Percentiles rank a stretch among this genome's conserved stretches.
These are phyloP conservation scores for Misopates orontium DNA, from an alignment of 257 asterid genomes.

Conservation along the genomic window DNA sequence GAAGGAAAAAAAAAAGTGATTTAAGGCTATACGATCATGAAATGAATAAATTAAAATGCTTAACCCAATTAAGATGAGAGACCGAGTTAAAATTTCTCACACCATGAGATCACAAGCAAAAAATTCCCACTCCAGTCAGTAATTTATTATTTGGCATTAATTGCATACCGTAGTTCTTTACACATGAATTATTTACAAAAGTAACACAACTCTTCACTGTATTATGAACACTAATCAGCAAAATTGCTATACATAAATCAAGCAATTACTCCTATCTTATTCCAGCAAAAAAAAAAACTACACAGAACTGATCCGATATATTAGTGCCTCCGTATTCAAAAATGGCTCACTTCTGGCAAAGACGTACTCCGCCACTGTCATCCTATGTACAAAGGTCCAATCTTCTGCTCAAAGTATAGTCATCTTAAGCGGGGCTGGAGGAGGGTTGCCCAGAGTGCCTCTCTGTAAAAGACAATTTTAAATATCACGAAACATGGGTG, in stretches of 20 bases:
- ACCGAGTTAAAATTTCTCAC: too few species aligned
- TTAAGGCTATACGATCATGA: too few species aligned
- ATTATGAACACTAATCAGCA: conserved; percentile 1
- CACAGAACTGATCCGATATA: conserved; percentile 21
- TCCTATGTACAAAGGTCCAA: conserved; percentile 31
- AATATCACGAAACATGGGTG: conserved; percentile 4
- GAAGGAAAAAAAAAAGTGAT: too few species aligned
- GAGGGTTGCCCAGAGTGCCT: conserved; percentile 45
- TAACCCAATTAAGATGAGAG: too few species aligned
- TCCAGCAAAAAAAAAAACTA: conserved; percentile 17
- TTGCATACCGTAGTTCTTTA: conserved; percentile 5
- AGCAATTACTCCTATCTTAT: conserved; percentile 31
- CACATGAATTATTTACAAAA: conserved; percentile 22
- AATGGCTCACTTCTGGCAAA: not conserved
- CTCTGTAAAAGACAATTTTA: conserved; percentile 35
- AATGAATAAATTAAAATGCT: too few species aligned
- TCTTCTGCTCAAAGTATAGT: conserved; percentile 7
- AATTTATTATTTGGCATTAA: conserved; percentile 10
- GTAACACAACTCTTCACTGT: conserved; percentile 3
- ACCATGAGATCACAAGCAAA: too few species aligned
- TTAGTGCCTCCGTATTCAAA: conserved; percentile 5
- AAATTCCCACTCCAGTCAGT: not conserved
- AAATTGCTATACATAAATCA: conserved; percentile 21
- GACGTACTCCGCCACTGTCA: conserved; percentile 15
- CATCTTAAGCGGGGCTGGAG: conserved; percentile 30